phyloP scores from a whole-genome alignment of 2,329 filamentous ascomycete genomes.

The Alternaria postmessia region DNA sequence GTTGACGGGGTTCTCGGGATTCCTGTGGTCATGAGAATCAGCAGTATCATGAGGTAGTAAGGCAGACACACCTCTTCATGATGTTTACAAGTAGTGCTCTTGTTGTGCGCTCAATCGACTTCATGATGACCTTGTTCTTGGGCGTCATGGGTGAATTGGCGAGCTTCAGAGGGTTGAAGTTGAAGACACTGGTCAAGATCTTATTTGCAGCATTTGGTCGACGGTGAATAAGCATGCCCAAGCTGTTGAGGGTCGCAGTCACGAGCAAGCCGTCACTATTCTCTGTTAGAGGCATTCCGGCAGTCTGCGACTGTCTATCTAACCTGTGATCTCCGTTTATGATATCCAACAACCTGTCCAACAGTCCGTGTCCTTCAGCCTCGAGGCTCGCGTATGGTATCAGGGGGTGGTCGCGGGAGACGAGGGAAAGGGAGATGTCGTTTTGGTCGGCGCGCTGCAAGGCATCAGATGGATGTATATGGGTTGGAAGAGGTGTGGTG shows the following conservation, averaged over 20 bases:
- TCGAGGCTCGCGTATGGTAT: slow-evolving; percentile 83
- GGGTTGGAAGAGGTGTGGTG: slow-evolving; percentile 13
- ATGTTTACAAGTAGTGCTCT: slow-evolving; percentile 84
- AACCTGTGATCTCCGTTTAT: slow-evolving; percentile 89
- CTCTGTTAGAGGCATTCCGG: slow-evolving; percentile 35
- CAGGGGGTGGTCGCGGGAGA: slow-evolving; percentile 82
- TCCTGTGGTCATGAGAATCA: slow-evolving; percentile 59
- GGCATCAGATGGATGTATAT: slow-evolving; percentile 31
- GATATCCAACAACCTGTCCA: slow-evolving; percentile 85
- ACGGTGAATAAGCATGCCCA: slow-evolving; percentile 82
- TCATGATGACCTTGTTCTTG: slow-evolving; percentile 80
- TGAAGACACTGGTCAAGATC: slow-evolving; percentile 83
- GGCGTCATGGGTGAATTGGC: slow-evolving; percentile 80
- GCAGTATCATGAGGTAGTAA: background rate
- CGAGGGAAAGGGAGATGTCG: slow-evolving; percentile 86
- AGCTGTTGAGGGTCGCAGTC: slow-evolving; percentile 88
- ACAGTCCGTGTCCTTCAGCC: slow-evolving; percentile 87
- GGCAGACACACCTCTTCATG: slow-evolving; percentile 70
- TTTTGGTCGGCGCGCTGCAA: slow-evolving; percentile 74
- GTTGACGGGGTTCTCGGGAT: slow-evolving; percentile 78
- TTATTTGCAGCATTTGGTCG: slow-evolving; percentile 83
- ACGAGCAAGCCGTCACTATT: slow-evolving; percentile 83
- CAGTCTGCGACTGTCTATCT: slow-evolving; percentile 44
- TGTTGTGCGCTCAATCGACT: slow-evolving; percentile 94
- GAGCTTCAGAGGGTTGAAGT: slow-evolving; percentile 88